These are phyloP conservation scores for Ophiostoma himal-ulmi DNA, from an alignment of 2,329 filamentous ascomycete species.

Conservation along the genomic window DNA sequence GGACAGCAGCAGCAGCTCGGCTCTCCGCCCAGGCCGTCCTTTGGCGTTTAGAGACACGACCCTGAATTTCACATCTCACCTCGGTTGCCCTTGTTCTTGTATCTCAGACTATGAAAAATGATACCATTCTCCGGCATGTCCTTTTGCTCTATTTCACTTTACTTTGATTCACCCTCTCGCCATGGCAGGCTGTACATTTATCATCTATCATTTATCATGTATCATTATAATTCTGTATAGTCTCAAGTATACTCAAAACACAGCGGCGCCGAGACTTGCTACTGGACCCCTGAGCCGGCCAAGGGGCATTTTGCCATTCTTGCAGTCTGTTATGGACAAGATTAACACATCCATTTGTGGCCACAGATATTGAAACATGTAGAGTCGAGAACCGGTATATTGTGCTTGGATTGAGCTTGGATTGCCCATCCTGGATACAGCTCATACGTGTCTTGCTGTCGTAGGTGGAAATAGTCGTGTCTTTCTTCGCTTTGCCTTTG, in stretches of 20 bases:
- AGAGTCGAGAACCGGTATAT: background rate
- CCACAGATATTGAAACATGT: background rate
- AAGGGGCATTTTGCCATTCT: background rate
- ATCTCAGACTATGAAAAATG: background rate
- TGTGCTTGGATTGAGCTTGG: no score
- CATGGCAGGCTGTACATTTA: no score
- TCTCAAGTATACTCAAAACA: background rate
- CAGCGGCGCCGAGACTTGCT: background rate
- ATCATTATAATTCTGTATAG: background rate
- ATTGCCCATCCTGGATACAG: background rate
- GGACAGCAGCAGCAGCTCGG: background rate
- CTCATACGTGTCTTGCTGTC: background rate
- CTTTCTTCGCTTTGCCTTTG: background rate
- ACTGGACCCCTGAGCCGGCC: background rate
- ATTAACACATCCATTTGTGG: background rate
- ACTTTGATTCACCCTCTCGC: background rate
- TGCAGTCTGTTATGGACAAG: background rate
- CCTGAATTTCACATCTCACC: background rate
- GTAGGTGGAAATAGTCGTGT: background rate
- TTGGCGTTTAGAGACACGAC: background rate
- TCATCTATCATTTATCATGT: no score
- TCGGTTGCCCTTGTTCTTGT: background rate
- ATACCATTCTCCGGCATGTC: background rate
- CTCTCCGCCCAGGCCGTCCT: background rate
- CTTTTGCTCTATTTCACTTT: background rate